Conservation (phyloP, 192 early-diverging fungal species). For the Backusella mclennaniae region DNA sequence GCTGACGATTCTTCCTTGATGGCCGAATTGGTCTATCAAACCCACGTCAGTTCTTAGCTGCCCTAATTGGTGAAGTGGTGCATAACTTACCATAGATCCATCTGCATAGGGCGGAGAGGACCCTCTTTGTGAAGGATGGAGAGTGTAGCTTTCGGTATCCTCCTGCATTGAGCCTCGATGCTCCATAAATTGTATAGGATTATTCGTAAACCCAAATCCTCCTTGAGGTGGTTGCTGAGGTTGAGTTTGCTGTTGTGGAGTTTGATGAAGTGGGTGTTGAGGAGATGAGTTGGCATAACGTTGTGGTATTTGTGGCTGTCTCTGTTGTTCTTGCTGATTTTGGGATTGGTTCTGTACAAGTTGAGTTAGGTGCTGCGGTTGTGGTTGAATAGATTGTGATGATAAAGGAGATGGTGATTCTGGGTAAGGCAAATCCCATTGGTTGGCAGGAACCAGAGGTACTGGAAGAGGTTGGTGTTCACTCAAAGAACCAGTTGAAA, state of each 20-base stretch:
- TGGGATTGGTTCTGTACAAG: not conserved
- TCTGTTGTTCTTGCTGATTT: not conserved
- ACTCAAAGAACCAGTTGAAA: not conserved
- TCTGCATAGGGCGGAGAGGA: not conserved
- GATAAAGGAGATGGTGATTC: not conserved
- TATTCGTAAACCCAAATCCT: not conserved
- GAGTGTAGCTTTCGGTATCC: not conserved
- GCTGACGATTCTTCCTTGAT: slow-evolving; percentile 6
- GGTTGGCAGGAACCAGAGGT: not conserved
- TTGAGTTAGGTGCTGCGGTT: not conserved
- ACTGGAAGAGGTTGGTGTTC: not conserved
- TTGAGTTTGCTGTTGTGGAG: not conserved
- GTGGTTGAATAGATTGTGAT: not conserved
- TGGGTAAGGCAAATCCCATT: not conserved
- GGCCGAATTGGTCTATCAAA: slow-evolving; percentile 6
- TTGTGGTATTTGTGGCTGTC: not conserved
- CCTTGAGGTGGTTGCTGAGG: not conserved
- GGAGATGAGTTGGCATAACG: not conserved
- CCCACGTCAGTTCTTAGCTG: slow-evolving; percentile 7
- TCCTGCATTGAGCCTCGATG: not conserved
- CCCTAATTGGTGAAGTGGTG: not conserved
- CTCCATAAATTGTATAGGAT: not conserved
- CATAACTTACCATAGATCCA: not conserved
- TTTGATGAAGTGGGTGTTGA: not conserved
- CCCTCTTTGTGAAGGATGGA: not conserved